A percentile compares a stretch with the other conserved stretches of the same genome.
Evolutionary conservation across 305 asterid species (phyloP).

Genomic region (Rubia balearica): DNA sequence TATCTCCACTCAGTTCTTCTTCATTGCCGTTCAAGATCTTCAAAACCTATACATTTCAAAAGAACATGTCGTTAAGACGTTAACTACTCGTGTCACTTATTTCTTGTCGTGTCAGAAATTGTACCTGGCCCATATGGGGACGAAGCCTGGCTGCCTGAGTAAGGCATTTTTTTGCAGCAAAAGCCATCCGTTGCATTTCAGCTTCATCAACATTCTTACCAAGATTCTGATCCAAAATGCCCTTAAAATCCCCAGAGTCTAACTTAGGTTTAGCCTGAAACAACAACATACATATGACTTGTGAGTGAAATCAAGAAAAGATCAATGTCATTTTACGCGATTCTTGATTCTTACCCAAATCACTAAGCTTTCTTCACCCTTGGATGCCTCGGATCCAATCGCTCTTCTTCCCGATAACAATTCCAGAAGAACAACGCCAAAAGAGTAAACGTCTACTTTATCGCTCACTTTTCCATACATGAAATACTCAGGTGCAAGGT

Average conservation of each 20-base stretch:
- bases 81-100: neutral
- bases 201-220: constrained; percentile 36
- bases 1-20: constrained; percentile 18
- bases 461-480: constrained; percentile 96
- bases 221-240: constrained; percentile 64
- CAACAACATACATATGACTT: neutral
- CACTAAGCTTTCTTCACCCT: constrained; percentile 70
- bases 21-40: constrained; percentile 55
- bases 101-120: neutral
- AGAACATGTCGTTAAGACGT: too few relatives aligned
- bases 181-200: constrained; percentile 58
- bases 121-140: constrained; percentile 73
- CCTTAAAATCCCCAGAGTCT: constrained; percentile 43
- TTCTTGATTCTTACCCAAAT: constrained; percentile 65
- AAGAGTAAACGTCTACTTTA: constrained; percentile 86
- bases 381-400: constrained; percentile 48
- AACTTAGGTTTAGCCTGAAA: constrained; percentile 70
- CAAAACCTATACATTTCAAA: constrained; percentile 33
- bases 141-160: constrained; percentile 84
- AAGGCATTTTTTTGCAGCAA: constrained; percentile 69
- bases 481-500: constrained; percentile 94
- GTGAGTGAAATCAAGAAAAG: neutral
- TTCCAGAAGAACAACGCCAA: constrained; percentile 92
- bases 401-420: constrained; percentile 81
- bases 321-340: neutral